Evolutionary conservation across 495 filamentous ascomycete genomes (phyloP).

Genomic region (Neurospora sp.): DNA sequence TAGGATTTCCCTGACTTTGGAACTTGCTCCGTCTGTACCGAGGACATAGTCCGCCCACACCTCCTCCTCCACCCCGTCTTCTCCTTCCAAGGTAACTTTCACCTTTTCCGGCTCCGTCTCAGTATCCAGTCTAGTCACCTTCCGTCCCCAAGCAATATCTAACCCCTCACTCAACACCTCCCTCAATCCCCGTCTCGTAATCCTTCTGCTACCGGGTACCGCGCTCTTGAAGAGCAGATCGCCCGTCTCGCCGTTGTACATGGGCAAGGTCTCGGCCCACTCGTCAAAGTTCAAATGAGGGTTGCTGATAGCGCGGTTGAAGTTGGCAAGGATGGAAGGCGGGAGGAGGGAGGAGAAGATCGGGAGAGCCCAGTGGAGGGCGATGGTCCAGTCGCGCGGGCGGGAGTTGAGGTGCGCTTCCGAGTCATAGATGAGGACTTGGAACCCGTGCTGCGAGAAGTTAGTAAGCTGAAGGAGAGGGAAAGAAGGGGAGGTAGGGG

Average conservation of each 20-base stretch:
- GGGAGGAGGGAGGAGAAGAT: conserved; percentile 22
- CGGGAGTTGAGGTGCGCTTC: conserved; percentile 26
- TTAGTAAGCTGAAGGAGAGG: not conserved
- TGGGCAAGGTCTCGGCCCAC: conserved; percentile 25
- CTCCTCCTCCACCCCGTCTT: conserved; percentile 21
- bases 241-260: conserved; percentile 40
- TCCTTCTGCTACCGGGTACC: conserved; percentile 32
- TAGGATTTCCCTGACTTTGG: conserved; percentile 27
- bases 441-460: conserved; percentile 33
- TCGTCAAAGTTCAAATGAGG: conserved; percentile 24
- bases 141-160: conserved; percentile 22
- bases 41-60: conserved; percentile 32
- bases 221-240: conserved; percentile 28
- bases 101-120: conserved; percentile 39
- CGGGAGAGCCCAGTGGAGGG: conserved; percentile 43
- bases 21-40: conserved; percentile 42
- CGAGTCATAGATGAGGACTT: conserved; percentile 40
- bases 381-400: conserved; percentile 48
- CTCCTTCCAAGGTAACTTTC: conserved; percentile 24
- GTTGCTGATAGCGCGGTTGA: conserved; percentile 29
- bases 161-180: conserved; percentile 18
- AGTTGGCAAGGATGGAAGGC: conserved; percentile 25
- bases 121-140: conserved; percentile 21
- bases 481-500: not conserved
- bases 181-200: conserved; percentile 32